Evolutionary conservation across 208 protist genomes (phyloP), one percentile per base, ranked within the genome.

Genomic region (Porcisia deanei): DNA sequence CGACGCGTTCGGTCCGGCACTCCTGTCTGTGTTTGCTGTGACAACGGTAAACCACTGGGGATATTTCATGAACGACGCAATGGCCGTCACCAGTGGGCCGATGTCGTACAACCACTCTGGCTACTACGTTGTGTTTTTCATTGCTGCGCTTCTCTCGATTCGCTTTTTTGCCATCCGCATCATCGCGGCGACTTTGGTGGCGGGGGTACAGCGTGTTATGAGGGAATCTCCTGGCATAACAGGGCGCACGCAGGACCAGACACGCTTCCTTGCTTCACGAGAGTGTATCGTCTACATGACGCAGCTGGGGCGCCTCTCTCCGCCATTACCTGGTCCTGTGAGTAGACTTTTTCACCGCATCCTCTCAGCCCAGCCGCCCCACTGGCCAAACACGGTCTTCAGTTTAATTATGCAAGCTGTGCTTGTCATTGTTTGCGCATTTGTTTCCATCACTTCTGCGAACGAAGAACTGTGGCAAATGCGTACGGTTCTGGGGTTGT

Each of bases 1-100:
- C 64, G 84, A 94, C 57, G 75, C 90, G 66, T 86, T 96, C 71
- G 88, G 82, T 0, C 66, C 80, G 0, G 81, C 87, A 14, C 69
- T 94, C 37, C 75, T 96, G 34, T 87, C 87, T 2, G 80, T 94
- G 16, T 86, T 94, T 75, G 76, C 67, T 8, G n/a, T 92, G 30
- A 75, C 79, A 3, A 80, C 79, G 1, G 68, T 58, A 6, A 84
- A 85, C 54, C 80, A 89, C 70, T 96, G 91, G 90, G 79, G 84
- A 3, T 37, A 49, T 18, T 84, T 90, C 45, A 93, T 94, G 88
- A 75, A 77, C 57, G 70, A 71, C 5, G 85, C 57, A 34, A 91
- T 93, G 81, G 87, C 87, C 0, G 67, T 54, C 57, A n/a, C 10
- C 3, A 63, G 66, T 37, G 55, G 58, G n/a, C 18, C 49, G 39